These are phyloP conservation scores for Phialophora tarda DNA, from an alignment of 2,329 filamentous ascomycete genomes.

Conservation along the genomic window DNA sequence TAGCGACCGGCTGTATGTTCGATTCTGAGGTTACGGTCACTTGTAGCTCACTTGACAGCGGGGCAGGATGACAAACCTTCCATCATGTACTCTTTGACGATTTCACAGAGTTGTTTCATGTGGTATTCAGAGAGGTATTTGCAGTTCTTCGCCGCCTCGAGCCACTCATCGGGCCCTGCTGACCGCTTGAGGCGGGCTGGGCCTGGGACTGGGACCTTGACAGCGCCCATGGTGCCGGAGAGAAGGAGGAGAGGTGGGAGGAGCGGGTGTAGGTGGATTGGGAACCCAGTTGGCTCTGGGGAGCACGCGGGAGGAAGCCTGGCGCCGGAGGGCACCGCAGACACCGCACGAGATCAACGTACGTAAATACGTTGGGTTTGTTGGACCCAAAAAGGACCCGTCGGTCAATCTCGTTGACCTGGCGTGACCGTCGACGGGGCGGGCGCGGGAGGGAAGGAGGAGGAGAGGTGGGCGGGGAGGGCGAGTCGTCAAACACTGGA, in stretches of 20 bases:
- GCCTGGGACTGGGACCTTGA: slow-evolving; percentile 78
- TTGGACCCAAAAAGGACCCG: slow-evolving; percentile 25
- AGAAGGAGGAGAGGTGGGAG: slow-evolving; percentile 17
- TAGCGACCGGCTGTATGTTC: slow-evolving; percentile 97
- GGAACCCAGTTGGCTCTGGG: slow-evolving; percentile 23
- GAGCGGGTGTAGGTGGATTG: slow-evolving; percentile 42
- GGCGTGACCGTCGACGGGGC: slow-evolving; percentile 29
- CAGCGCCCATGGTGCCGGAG: slow-evolving; percentile 33
- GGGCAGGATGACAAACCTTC: slow-evolving; percentile 67
- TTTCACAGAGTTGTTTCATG: slow-evolving; percentile 99
- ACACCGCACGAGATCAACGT: slow-evolving; percentile 31
- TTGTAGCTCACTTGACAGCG: slow-evolving; percentile 5
- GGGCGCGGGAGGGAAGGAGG: slow-evolving; percentile 15
- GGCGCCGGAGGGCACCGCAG: slow-evolving; percentile 28
- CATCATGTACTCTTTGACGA: slow-evolving; percentile 98
- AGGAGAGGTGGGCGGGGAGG: slow-evolving; percentile 19
- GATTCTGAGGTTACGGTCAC: slow-evolving; percentile 67
- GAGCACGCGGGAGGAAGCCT: slow-evolving; percentile 30
- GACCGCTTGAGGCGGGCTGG: slow-evolving; percentile 83
- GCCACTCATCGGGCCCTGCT: slow-evolving; percentile 92
- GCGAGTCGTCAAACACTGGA: slow-evolving; percentile 31
- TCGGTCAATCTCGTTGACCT: slow-evolving; percentile 34
- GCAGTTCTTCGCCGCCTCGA: slow-evolving; percentile 94
- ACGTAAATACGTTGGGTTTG: slow-evolving; percentile 29
- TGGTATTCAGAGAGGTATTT: slow-evolving; percentile 94